These are phyloP conservation scores for Pestalotiopsis sp. DNA, from an alignment of 2,329 filamentous ascomycete species.

Conservation along the genomic window DNA sequence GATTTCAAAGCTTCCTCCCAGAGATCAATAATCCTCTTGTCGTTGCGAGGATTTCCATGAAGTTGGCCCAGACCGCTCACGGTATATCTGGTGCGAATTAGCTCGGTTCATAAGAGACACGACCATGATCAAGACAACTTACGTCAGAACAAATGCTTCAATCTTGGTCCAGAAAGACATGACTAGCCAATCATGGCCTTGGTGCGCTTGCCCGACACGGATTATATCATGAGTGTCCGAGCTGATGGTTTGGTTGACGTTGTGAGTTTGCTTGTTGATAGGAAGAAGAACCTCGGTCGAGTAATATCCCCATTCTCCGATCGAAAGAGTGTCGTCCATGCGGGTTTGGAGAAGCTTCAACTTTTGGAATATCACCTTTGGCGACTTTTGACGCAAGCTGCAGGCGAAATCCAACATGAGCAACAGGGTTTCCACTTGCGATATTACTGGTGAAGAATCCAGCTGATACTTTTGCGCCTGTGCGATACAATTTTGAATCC, in stretches of 20 bases:
- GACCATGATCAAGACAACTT: conserved; percentile 28
- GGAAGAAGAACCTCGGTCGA: conserved; percentile 57
- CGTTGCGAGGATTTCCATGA: conserved; percentile 39
- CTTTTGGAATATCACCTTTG: conserved; percentile 60
- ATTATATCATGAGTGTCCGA: conserved; percentile 59
- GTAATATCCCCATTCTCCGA: conserved; percentile 47
- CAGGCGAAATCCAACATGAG: conserved; percentile 72
- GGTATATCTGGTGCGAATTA: conserved; percentile 47
- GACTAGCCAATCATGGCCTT: conserved; percentile 56
- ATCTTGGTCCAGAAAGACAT: conserved; percentile 64
- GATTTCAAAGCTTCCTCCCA: conserved; percentile 42
- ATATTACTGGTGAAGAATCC: conserved; percentile 62
- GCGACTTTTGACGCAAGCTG: conserved; percentile 65
- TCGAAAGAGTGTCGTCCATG: conserved; percentile 57
- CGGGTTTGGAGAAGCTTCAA: conserved; percentile 62
- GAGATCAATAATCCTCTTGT: conserved; percentile 39
- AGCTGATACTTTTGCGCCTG: conserved; percentile 72
- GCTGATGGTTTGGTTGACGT: conserved; percentile 53
- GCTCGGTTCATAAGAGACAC: neutral
- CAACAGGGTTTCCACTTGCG: conserved; percentile 67
- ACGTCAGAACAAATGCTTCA: conserved; percentile 59
- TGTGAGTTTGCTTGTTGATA: conserved; percentile 52
- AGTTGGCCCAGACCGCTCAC: conserved; percentile 53
- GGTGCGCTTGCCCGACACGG: conserved; percentile 45
- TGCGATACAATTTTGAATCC: conserved; percentile 75